A percentile compares a stretch with the other conserved stretches of the same genome.
Conservation (phyloP, 83 land plant genomes). For the Isoetes engelmannii region DNA sequence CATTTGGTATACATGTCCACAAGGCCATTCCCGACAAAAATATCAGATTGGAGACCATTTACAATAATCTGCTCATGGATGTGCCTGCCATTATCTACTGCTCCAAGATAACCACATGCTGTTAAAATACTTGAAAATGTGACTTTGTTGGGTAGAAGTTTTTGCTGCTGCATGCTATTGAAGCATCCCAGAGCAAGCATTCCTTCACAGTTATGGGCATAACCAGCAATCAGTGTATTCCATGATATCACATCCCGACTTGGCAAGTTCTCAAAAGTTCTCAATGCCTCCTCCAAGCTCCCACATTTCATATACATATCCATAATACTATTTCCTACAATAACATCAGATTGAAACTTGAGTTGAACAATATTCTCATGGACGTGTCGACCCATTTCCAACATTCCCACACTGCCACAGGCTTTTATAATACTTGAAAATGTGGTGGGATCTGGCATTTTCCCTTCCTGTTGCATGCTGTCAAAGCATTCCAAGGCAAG, state of each 20-base stretch:
- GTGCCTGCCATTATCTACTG: background rate
- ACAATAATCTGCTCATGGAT: background rate
- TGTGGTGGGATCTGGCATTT: constrained; percentile 7
- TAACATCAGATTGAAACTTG: background rate
- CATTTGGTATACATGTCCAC: constrained; percentile 6
- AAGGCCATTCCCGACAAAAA: background rate
- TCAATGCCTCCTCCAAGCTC: too few species aligned
- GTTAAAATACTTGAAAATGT: background rate
- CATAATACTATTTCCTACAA: constrained; percentile 1
- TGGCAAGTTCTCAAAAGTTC: too few species aligned
- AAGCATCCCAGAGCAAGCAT: too few species aligned
- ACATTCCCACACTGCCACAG: constrained; percentile 10
- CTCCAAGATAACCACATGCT: background rate
- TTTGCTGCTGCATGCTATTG: too few species aligned
- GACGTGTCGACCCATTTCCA: background rate
- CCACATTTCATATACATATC: too few species aligned
- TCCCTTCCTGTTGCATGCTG: background rate
- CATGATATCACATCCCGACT: too few species aligned
- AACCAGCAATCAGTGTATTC: too few species aligned
- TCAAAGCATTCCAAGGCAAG: constrained; percentile 6
- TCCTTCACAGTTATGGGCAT: too few species aligned
- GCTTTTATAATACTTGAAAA: constrained; percentile 15
- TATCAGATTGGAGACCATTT: background rate
- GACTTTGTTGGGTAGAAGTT: background rate
- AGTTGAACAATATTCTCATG: background rate